phyloP scores from a whole-genome alignment of 1,139 yeast genomes.

The Geotrichum candidum region DNA sequence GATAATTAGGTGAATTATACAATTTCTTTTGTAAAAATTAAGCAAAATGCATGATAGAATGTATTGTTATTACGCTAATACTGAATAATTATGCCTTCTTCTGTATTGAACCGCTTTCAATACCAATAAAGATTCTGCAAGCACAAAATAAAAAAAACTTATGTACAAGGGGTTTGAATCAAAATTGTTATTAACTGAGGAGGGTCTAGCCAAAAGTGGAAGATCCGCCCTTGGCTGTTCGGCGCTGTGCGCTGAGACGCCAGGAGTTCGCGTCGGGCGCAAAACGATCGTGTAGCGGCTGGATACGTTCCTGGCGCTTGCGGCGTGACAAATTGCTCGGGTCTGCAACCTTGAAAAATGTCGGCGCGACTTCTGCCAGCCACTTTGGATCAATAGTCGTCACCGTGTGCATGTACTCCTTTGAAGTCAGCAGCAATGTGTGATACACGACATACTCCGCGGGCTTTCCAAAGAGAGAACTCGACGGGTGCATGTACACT shows the following conservation, averaged over 20 bases:
- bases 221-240: slow-evolving; percentile 17
- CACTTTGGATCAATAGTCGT: slow-evolving; percentile 78
- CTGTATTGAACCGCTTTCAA: too few species aligned
- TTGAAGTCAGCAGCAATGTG: slow-evolving; percentile 70
- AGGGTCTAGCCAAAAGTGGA: slow-evolving; percentile 16
- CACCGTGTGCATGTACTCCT: slow-evolving; percentile 88
- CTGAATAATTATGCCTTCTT: too few species aligned
- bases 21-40: too few species aligned
- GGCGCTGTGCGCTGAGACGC: slow-evolving; percentile 39
- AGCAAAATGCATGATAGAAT: too few species aligned
- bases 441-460: slow-evolving; percentile 82
- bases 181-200: not conserved
- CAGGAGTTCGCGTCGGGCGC: slow-evolving; percentile 50
- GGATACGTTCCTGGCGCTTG: slow-evolving; percentile 47
- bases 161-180: too few species aligned
- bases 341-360: slow-evolving; percentile 65
- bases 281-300: slow-evolving; percentile 56
- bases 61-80: too few species aligned
- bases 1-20: too few species aligned
- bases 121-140: too few species aligned
- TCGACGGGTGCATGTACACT: slow-evolving; percentile 85
- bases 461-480: slow-evolving; percentile 65
- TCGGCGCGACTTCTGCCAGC: slow-evolving; percentile 83
- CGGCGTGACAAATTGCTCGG: slow-evolving; percentile 36
- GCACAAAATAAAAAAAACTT: not conserved